A percentile compares a stretch with the other conserved stretches of the same genome.
Conservation (phyloP, 257 asterid genomes). For the Przewalskia tangutica region DNA sequence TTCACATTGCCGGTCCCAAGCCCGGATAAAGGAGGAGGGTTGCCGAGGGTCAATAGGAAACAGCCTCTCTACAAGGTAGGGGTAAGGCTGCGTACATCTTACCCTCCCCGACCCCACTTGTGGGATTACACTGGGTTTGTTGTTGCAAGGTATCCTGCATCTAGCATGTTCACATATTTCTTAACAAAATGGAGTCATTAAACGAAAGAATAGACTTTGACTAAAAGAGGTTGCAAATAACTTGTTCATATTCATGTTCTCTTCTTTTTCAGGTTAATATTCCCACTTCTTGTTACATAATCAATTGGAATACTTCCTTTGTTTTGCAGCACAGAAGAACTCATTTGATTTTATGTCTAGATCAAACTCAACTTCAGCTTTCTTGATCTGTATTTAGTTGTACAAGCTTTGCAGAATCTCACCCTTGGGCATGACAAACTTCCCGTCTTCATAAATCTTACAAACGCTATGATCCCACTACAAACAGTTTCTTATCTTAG, state of each 20-base stretch:
- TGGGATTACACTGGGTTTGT: too few relatives aligned
- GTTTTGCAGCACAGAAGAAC: background rate
- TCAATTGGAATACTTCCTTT: background rate
- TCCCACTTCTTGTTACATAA: background rate
- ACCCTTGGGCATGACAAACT: background rate
- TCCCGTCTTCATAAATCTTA: background rate
- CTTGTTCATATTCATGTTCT: background rate
- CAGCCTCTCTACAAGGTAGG: too few relatives aligned
- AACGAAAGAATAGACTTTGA: background rate
- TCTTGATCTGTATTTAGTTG: background rate
- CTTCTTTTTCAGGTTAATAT: background rate
- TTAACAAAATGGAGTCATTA: background rate
- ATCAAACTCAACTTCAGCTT: background rate
- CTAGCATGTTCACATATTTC: background rate
- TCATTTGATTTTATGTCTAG: background rate
- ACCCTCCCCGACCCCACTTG: too few relatives aligned
- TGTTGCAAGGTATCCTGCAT: background rate
- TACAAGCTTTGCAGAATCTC: background rate
- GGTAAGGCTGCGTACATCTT: too few relatives aligned
- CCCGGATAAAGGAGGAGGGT: too few relatives aligned
- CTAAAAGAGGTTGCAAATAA: background rate
- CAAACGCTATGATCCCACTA: background rate
- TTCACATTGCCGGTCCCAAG: too few relatives aligned
- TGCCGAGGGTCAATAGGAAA: too few relatives aligned
- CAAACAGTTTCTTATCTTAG: background rate